Evolutionary conservation across 2,329 filamentous ascomycete species (phyloP).

Genomic region (Epichloe glyceriae): DNA sequence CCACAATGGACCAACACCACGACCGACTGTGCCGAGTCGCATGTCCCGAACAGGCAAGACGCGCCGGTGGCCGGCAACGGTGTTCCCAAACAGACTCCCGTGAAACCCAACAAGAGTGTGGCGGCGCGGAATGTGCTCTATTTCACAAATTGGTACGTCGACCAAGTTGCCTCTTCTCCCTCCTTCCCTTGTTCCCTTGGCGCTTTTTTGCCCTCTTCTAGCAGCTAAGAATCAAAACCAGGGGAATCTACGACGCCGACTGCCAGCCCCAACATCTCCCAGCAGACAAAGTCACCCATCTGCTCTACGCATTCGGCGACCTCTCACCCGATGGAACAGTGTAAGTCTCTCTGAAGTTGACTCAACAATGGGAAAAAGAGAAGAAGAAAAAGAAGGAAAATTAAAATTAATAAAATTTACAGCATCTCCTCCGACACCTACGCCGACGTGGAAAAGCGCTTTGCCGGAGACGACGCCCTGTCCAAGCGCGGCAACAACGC

Average conservation of each 20-base stretch:
- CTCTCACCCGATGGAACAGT: slow-evolving; percentile 33
- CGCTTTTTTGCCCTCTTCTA: too few species aligned
- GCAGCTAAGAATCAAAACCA: slow-evolving; percentile 26
- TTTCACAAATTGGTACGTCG: slow-evolving; percentile 38
- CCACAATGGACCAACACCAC: background rate
- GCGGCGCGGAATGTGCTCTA: slow-evolving; percentile 30
- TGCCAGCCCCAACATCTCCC: slow-evolving; percentile 60
- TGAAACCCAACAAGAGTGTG: background rate
- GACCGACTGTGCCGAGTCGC: background rate
- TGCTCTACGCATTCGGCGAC: slow-evolving; percentile 48
- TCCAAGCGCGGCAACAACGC: slow-evolving; percentile 48
- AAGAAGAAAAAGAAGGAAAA: background rate
- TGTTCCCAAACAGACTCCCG: background rate
- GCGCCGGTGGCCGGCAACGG: background rate
- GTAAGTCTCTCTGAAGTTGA: slow-evolving; percentile 17
- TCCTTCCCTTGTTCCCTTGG: too few species aligned
- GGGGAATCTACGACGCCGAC: slow-evolving; percentile 55
- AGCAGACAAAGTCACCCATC: slow-evolving; percentile 55
- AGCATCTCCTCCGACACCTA: slow-evolving; percentile 18
- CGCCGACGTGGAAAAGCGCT: slow-evolving; percentile 53
- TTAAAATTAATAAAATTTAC: background rate
- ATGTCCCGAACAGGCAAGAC: background rate
- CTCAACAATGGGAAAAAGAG: background rate
- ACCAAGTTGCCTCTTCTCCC: background rate
- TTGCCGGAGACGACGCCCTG: slow-evolving; percentile 44